Base-by-base conservation (phyloP, 352 stramenopile genomes). In the Globisporangium polare region DNA sequence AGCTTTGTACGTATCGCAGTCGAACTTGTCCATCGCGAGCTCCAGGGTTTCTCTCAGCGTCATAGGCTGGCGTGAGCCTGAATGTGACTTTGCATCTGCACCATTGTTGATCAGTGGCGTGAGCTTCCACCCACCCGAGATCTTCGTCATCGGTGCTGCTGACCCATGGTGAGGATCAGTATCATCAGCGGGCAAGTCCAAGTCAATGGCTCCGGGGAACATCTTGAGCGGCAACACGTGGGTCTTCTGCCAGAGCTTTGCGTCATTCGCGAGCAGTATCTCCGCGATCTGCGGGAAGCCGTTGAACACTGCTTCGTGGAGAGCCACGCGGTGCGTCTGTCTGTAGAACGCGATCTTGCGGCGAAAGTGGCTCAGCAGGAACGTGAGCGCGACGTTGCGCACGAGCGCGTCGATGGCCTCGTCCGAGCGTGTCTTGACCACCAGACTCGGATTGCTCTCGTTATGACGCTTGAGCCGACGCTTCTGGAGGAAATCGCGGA, bases 291-390 rank as follows among this genome's bases (percentile, higher is more conserved):
- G 62, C 1, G 77, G 63, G 51, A 86, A 77, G 2, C 80, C 82
- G 53, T 91, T 94, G 52, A 88, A 70, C 12, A 90, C 56, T 13
- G 82, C 84, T 60, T 94, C 84, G 37, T 92, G 80, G 26, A 94
- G 66, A 18, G 84, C 54, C 18, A 91, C 80, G n/a, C 84, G 82
- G 20, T 88, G 79, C 0, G 82, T 91, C 42, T 83, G 80, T 0
- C 75, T 66, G 24, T 79, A 83, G 15, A 80, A 62, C 1, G 57
- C 58, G 1, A 88, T 66, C 56, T 80, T 77, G 0, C 80, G 69
- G 7, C 63, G 60, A 50, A 72, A 88, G 43, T 90, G 77, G 1
- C 68, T 69, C 35, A 92, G 53, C 31, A 92, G 66, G 53, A 92
- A 88, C 18, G 76, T 56, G 58, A 88, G 73, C 8, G 78, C 78